phyloP scores from a whole-genome alignment of 2,329 filamentous ascomycete species.

The Alternaria sp. region DNA sequence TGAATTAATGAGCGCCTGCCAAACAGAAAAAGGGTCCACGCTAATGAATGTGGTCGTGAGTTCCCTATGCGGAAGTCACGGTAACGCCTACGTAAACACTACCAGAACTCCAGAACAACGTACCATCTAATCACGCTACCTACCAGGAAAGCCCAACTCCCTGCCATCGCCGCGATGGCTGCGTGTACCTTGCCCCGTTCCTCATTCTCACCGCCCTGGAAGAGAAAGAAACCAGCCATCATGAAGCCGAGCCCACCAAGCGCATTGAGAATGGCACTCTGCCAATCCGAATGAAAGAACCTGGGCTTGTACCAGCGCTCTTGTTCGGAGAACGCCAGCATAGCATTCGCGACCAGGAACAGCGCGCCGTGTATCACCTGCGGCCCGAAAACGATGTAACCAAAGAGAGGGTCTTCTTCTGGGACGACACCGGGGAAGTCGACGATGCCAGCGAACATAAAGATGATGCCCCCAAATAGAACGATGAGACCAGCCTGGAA shows the following conservation, averaged over 20 bases:
- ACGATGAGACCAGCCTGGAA: slow-evolving; percentile 41
- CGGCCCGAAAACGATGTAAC: slow-evolving; percentile 30
- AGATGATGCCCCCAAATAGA: slow-evolving; percentile 38
- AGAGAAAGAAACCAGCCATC: slow-evolving; percentile 35
- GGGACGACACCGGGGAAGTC: slow-evolving; percentile 35
- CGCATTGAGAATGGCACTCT: slow-evolving; percentile 33
- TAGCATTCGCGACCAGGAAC: slow-evolving; percentile 34
- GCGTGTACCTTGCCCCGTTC: slow-evolving; percentile 7
- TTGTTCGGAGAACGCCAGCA: slow-evolving; percentile 35
- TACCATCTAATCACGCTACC: slow-evolving; percentile 36
- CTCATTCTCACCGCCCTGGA: slow-evolving; percentile 7
- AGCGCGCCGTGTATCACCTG: slow-evolving; percentile 35
- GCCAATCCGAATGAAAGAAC: slow-evolving; percentile 31
- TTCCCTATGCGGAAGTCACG: background rate
- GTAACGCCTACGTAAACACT: background rate
- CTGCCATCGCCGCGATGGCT: slow-evolving; percentile 27
- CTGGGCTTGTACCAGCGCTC: slow-evolving; percentile 37
- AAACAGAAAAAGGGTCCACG: too few species aligned
- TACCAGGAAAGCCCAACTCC: slow-evolving; percentile 36
- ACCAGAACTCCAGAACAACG: slow-evolving; percentile 23
- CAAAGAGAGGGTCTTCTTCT: slow-evolving; percentile 19
- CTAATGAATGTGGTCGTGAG: background rate
- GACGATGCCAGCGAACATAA: slow-evolving; percentile 39
- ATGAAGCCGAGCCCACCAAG: slow-evolving; percentile 37
- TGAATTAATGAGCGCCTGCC: too few species aligned